Evolutionary conservation across 2,329 filamentous ascomycete genomes (phyloP), one percentile per base, ranked within the genome.

Genomic region (Neospermospora avenae): DNA sequence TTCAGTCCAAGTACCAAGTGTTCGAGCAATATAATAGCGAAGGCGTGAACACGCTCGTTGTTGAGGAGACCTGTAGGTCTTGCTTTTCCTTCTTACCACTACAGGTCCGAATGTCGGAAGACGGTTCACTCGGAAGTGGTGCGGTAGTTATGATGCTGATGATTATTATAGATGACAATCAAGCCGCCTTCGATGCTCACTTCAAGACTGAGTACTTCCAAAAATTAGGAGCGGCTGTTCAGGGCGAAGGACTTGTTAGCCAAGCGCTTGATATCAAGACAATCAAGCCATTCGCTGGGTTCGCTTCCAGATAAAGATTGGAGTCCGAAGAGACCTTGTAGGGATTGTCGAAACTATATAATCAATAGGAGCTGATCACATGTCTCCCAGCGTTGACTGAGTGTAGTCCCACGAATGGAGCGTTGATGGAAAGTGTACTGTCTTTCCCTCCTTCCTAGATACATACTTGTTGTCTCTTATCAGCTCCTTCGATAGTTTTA

Each of bases 201-300:
- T 59, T 63, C 52, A 65, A 62, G 52, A 63, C 60, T 0, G 53
- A 59, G 3, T 63, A 65, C 39, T 65, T 67, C 59, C n/a, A 44
- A 14, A 46, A 31, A 0, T 24, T 65, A 13, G 61, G 55, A 13
- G 44, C 45, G 11, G 39, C 39, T 24, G 37, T 63, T 10, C 49
- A 41, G 10, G 42, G 59, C 16, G 65, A 68, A 37, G 42, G 20
- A 3, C 24, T 68, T 11, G 46, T 68, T 24, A 53, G 49, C 25
- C 61, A 52, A 3, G 57, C 61, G 3, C 46, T 63, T n/a, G 60
- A 67, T 57, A 64, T 67, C 37, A 68, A 59, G 60, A 67, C 61
- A 14, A 63, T 66, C 44, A 68, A 63, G 55, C 61, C 60, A 4
- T 35, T 65, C 52, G 64, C 13, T 28, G 65, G 62, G 5, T 68